Evolutionary conservation across 352 stramenopile genomes (phyloP), one percentile per base, ranked within the genome.

Genomic region (Globisporangium acanthophoron): DNA sequence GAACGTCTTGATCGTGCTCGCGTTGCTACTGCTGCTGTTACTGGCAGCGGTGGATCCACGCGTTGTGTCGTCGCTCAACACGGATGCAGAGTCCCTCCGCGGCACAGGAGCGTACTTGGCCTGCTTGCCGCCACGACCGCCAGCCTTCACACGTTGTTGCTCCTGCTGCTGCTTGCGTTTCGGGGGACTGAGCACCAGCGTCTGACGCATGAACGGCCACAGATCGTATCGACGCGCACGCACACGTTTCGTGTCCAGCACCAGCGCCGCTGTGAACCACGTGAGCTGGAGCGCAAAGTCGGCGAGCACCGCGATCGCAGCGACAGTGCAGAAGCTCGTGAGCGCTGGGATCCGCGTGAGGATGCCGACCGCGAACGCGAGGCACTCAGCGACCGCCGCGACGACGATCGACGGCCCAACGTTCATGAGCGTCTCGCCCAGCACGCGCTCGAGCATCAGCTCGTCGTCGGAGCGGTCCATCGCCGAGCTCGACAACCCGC

Each of bases 271-370:
- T 7, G 85, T 73, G 63, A 96, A 96, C 86, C 85, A 96, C 13
- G 86, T 94, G 43, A 96, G 74, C 63, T 97, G 89, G 49, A 96
- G 73, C 33, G 76, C 59, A 53, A 94, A 92, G 58, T 96, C 76
- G 3, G 76, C 72, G 24, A 88, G 59, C 7, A 97, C 89, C 7
- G 89, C 86, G 5, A 94, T 59, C 0, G 86, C 80, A 3, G 89
- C 89, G 5, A 97, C 86, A 15, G 90, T 67, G 48, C 87, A 97
- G 49, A 97, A 97, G 58, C 88, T 90, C 39, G 76, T 74, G 2
- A 97, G 70, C 13, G 89, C 89, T 6, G 89, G 89, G 54, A 97
- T 97, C n/a, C 83, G 71, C 0, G 89, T 97, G 11, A 92, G 65
- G 13, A 74, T 75, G 43, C 87, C 89, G 0, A 96, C 84, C 2